phyloP scores from a whole-genome alignment of 352 stramenopile genomes.

The Globisporangium yorkense region DNA sequence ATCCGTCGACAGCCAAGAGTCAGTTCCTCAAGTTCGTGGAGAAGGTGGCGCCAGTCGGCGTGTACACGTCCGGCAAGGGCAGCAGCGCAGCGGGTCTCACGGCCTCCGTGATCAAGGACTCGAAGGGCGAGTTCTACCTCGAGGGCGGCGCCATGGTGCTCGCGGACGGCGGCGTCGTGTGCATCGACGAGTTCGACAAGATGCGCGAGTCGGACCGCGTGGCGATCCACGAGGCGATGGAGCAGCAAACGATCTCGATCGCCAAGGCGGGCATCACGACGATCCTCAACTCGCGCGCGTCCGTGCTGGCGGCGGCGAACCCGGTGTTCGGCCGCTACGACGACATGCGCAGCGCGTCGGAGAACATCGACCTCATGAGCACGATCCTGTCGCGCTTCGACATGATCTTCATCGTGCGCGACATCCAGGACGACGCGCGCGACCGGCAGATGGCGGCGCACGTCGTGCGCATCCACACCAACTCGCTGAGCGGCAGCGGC shows the following conservation, averaged over 20 bases:
- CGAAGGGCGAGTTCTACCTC: conserved; percentile 97
- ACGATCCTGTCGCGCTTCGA: conserved; percentile 99
- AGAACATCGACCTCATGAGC: conserved; percentile 99
- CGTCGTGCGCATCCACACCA: conserved; percentile 98
- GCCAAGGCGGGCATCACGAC: conserved; percentile 99
- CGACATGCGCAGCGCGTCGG: conserved; percentile 95
- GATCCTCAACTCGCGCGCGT: conserved; percentile 94
- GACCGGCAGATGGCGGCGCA: conserved; percentile 97
- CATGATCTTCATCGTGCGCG: conserved; percentile 99
- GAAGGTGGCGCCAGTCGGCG: conserved; percentile 94
- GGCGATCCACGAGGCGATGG: conserved; percentile 99
- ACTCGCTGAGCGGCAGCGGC: conserved; percentile 34
- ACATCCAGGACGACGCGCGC: conserved; percentile 95
- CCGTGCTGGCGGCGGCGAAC: conserved; percentile 95
- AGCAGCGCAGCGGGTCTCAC: conserved; percentile 96
- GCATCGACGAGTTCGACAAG: conserved; percentile 98
- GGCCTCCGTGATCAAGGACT: conserved; percentile 93
- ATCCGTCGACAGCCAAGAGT: conserved; percentile 97
- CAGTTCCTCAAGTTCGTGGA: conserved; percentile 99
- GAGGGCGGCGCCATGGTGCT: conserved; percentile 98
- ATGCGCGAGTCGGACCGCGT: conserved; percentile 93
- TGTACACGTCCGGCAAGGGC: conserved; percentile 99
- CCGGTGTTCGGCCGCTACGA: conserved; percentile 98
- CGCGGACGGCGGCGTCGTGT: conserved; percentile 97
- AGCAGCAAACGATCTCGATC: conserved; percentile 99